phyloP scores from a whole-genome alignment of 2,329 filamentous ascomycete species.

The Penicillium psychrosexuale region DNA sequence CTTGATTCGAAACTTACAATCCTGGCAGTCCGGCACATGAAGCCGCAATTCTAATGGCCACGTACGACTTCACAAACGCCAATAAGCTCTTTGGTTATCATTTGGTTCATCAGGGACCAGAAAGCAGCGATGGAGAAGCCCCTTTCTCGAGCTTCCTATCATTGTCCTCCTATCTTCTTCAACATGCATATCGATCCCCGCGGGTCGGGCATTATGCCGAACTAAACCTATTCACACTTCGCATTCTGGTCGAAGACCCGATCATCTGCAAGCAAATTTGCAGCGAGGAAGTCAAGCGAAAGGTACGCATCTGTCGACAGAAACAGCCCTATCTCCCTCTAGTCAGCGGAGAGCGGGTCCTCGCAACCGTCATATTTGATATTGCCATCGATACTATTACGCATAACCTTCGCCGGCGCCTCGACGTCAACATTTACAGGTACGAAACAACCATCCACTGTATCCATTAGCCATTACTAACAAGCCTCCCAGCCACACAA shows the following conservation, averaged over 20 bases:
- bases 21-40: slow-evolving; percentile 67
- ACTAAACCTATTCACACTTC: slow-evolving; percentile 78
- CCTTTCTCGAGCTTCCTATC: slow-evolving; percentile 82
- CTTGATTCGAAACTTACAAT: slow-evolving; percentile 20
- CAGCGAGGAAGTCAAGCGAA: slow-evolving; percentile 68
- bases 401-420: slow-evolving; percentile 81
- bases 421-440: slow-evolving; percentile 83
- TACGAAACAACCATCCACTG: slow-evolving; percentile 23
- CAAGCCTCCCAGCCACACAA: slow-evolving; percentile 53
- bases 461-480: slow-evolving; percentile 3
- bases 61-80: slow-evolving; percentile 89
- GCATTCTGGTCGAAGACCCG: slow-evolving; percentile 82
- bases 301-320: slow-evolving; percentile 83
- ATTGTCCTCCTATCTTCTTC: slow-evolving; percentile 84
- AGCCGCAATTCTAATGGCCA: slow-evolving; percentile 74
- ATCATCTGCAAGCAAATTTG: slow-evolving; percentile 79
- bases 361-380: slow-evolving; percentile 76
- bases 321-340: slow-evolving; percentile 79
- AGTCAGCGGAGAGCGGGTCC: slow-evolving; percentile 67
- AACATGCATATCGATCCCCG: slow-evolving; percentile 82
- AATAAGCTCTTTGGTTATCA: slow-evolving; percentile 95
- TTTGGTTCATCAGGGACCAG: slow-evolving; percentile 63
- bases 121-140: slow-evolving; percentile 62
- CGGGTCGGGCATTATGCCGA: slow-evolving; percentile 80
- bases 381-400: slow-evolving; percentile 87